Conservation (phyloP, 352 stramenopile species). For the Phytophthora ramorum region DNA sequence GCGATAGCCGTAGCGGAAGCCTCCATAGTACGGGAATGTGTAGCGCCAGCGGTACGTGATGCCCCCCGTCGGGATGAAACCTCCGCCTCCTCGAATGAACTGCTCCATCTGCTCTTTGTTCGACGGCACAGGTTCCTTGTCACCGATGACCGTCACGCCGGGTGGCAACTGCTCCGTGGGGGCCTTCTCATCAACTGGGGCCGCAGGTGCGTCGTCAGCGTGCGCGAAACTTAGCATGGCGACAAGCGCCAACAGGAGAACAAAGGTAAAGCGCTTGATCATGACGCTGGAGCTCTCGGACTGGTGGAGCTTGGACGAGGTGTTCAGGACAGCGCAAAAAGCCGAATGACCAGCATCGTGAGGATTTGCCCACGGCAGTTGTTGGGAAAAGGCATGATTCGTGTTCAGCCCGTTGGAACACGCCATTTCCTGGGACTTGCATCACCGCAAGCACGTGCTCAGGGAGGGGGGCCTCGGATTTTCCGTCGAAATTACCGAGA, state of each 20-base stretch:
- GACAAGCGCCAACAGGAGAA: conserved; percentile 35
- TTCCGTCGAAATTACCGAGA: not conserved
- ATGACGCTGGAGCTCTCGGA: conserved; percentile 7
- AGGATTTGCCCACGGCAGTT: conserved; percentile 7
- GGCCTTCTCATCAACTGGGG: not conserved
- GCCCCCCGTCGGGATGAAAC: conserved; percentile 38
- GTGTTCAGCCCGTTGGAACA: conserved; percentile 18
- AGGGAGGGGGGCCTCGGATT: not conserved
- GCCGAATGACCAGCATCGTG: conserved; percentile 21
- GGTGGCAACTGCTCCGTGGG: conserved; percentile 27
- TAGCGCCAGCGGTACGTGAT: conserved; percentile 47
- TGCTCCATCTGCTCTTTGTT: conserved; percentile 35
- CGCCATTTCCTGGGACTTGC: conserved; percentile 16
- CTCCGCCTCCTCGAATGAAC: conserved; percentile 26
- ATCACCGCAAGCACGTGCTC: conserved; percentile 1
- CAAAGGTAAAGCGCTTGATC: conserved; percentile 35
- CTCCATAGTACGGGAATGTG: conserved; percentile 25
- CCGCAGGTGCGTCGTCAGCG: conserved; percentile 28
- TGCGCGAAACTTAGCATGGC: conserved; percentile 32
- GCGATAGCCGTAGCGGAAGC: conserved; percentile 45
- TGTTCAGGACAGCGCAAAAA: conserved; percentile 29
- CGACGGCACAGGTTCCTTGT: conserved; percentile 31
- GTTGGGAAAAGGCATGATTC: conserved; percentile 12
- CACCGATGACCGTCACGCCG: conserved; percentile 30
- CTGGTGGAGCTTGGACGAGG: conserved; percentile 8